phyloP scores from a whole-genome alignment of 495 filamentous ascomycete genomes.

The Alectoria sarmentosa region DNA sequence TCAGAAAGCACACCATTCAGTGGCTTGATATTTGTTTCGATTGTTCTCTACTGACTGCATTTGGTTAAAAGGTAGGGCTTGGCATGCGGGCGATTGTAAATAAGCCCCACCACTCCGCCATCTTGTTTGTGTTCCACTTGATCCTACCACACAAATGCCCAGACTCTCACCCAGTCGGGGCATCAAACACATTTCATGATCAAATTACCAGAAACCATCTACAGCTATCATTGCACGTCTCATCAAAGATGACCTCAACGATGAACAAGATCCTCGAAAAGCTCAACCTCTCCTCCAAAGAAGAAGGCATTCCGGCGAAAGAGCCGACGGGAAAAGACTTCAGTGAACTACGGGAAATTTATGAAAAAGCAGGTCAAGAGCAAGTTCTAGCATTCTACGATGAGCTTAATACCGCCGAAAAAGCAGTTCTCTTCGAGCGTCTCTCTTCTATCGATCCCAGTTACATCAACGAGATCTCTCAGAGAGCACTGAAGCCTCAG shows the following conservation, averaged over 20 bases:
- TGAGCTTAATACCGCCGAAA: slow-evolving; percentile 60
- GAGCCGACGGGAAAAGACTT: slow-evolving; percentile 69
- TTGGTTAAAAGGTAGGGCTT: slow-evolving; percentile 7
- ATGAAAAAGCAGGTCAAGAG: slow-evolving; percentile 69
- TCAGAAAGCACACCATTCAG: neutral
- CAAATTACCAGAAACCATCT: neutral
- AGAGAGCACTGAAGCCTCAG: slow-evolving; percentile 73
- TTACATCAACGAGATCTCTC: slow-evolving; percentile 75
- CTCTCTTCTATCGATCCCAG: slow-evolving; percentile 70
- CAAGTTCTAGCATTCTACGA: slow-evolving; percentile 93
- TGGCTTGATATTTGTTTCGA: neutral
- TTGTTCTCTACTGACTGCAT: neutral
- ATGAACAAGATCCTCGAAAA: slow-evolving; percentile 55
- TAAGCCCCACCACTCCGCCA: slow-evolving; percentile 8
- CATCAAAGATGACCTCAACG: slow-evolving; percentile 35
- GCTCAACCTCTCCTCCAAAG: slow-evolving; percentile 42
- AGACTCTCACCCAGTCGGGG: neutral
- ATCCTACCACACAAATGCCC: no score
- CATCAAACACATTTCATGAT: neutral
- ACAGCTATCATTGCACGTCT: neutral
- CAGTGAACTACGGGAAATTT: slow-evolving; percentile 67
- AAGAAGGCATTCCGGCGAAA: slow-evolving; percentile 37
- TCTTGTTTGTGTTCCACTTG: neutral
- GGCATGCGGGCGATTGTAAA: slow-evolving; percentile 14
- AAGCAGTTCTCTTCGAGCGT: slow-evolving; percentile 74